These are phyloP conservation scores for grape (Vitis vinifera) DNA, from an alignment of 164 flowering plant genomes.

Conservation along the genomic window DNA sequence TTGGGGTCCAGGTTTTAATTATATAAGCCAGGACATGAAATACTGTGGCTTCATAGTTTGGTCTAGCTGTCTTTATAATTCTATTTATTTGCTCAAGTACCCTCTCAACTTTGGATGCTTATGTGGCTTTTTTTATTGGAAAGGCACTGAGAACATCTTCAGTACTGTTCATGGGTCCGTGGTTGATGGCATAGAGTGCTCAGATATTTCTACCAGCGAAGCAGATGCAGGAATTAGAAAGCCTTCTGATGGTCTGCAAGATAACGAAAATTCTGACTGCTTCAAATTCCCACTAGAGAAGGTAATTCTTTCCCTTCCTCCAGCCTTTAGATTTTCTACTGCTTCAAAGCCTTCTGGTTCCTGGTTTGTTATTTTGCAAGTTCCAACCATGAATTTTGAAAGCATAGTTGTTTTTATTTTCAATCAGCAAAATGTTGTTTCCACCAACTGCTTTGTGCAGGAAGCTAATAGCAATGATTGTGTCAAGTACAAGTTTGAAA, in stretches of 20 bases:
- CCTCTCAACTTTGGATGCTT: background rate
- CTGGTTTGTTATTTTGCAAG: no score
- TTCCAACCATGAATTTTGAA: no score
- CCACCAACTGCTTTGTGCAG: no score
- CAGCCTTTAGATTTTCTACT: no score
- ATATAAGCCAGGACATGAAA: no score
- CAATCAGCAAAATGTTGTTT: no score
- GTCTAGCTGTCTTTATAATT: background rate
- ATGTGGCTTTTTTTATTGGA: background rate
- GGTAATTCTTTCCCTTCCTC: constrained; percentile 17
- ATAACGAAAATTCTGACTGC: constrained; percentile 16
- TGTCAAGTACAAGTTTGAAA: no score
- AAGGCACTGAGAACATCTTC: constrained; percentile 16
- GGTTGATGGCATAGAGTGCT: constrained; percentile 2
- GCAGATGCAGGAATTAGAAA: constrained; percentile 10
- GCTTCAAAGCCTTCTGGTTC: no score
- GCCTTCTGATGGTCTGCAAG: constrained; percentile 11
- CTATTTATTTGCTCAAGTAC: background rate
- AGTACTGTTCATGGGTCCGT: constrained; percentile 6
- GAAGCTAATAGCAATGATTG: no score
- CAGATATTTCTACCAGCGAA: constrained; percentile 11
- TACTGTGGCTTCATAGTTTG: no score
- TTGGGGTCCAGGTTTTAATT: no score
- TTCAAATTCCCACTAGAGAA: constrained; percentile 17
- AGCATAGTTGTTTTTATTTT: no score